A percentile compares a stretch with the other conserved stretches of the same genome.
phyloP scores from a whole-genome alignment of 1,139 yeast species.

The Meyerozyma sp. region DNA sequence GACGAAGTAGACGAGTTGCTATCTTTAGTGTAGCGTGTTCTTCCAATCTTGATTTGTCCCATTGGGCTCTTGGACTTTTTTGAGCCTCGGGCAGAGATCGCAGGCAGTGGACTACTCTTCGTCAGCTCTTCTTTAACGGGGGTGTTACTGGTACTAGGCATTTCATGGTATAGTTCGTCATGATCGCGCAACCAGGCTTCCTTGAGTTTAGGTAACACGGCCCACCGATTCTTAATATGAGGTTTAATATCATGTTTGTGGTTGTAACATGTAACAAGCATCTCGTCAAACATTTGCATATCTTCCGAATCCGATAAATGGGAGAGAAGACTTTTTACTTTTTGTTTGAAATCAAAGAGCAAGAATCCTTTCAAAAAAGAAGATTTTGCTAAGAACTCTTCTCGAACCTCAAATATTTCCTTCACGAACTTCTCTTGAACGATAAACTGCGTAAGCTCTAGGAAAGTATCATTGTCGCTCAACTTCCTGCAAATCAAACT shows the following conservation, averaged over 20 bases:
- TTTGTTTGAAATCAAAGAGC: constrained; percentile 1
- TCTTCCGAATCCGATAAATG: neutral
- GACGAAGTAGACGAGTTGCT: no score
- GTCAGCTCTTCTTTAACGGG: neutral
- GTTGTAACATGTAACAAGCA: neutral
- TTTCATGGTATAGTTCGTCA: neutral
- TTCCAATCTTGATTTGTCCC: neutral
- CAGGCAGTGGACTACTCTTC: neutral
- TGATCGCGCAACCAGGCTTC: neutral
- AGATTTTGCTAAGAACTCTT: neutral
- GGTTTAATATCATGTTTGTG: neutral
- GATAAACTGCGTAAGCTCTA: neutral
- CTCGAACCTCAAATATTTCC: neutral
- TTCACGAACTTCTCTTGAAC: neutral
- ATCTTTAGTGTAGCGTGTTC: no score
- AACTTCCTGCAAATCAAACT: neutral
- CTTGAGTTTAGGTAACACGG: neutral
- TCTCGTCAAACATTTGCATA: neutral
- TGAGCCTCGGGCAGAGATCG: neutral
- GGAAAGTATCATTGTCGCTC: neutral
- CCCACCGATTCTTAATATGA: neutral
- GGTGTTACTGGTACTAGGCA: neutral
- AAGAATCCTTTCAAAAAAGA: neutral
- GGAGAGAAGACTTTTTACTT: neutral
- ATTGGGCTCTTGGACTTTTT: neutral